These are phyloP conservation scores for Erythrophleum fordii DNA, from an alignment of 306 rosid species.

Conservation along the genomic window DNA sequence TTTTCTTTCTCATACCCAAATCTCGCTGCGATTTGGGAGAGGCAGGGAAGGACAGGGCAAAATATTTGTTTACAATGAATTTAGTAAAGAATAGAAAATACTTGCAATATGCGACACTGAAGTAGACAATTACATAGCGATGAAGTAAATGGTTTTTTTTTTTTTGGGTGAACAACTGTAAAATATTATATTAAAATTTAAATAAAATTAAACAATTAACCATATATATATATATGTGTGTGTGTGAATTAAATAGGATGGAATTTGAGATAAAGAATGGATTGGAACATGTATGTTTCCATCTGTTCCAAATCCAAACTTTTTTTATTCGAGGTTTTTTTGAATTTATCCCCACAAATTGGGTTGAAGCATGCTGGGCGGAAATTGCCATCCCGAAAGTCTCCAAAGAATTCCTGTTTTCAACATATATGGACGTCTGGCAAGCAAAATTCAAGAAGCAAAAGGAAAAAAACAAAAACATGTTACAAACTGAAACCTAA, in stretches of 20 bases:
- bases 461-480: not conserved
- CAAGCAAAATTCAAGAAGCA: constrained; percentile 5
- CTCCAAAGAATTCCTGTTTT: constrained; percentile 12
- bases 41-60: too few relatives aligned
- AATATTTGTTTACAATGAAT: too few relatives aligned
- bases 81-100: too few relatives aligned
- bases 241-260: not conserved
- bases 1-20: too few relatives aligned
- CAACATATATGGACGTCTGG: constrained; percentile 38
- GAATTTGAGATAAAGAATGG: too few relatives aligned
- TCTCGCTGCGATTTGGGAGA: too few relatives aligned
- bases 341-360: not conserved
- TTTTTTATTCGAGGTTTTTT: not conserved
- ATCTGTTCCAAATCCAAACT: not conserved
- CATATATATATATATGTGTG: not conserved
- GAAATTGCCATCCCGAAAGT: too few relatives aligned
- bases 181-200: not conserved
- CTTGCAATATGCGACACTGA: too few relatives aligned
- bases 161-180: too few relatives aligned
- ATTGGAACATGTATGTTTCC: not conserved
- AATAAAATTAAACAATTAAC: not conserved
- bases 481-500: constrained; percentile 14
- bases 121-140: too few relatives aligned
- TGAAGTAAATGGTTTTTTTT: too few relatives aligned
- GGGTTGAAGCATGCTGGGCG: too few relatives aligned